phyloP scores from a whole-genome alignment of 2,329 filamentous ascomycete species.

The Sphaerulina musiva region DNA sequence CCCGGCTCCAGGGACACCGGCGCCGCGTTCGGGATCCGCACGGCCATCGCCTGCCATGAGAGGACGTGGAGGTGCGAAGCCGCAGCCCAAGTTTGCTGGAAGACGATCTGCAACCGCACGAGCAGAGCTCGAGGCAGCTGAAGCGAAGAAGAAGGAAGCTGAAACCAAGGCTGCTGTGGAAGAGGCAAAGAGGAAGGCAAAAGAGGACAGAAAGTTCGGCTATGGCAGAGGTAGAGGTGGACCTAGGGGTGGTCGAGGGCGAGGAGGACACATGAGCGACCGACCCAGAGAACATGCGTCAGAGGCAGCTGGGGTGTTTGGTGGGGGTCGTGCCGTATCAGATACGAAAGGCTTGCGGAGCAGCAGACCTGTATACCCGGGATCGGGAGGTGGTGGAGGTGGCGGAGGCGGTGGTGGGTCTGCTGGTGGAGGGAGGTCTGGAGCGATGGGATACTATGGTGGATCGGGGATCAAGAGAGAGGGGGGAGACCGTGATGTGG shows the following conservation, averaged over 20 bases:
- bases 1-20: constrained; percentile 12
- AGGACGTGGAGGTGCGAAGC: constrained; percentile 19
- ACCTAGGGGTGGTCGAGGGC: constrained; percentile 28
- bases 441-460: constrained; percentile 21
- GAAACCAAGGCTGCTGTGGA: constrained; percentile 34
- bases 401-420: constrained; percentile 12
- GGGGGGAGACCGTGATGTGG: constrained; percentile 12
- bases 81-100: constrained; percentile 39
- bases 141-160: constrained; percentile 35
- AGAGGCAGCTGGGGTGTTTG: constrained; percentile 40
- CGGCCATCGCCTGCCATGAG: constrained; percentile 15
- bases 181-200: constrained; percentile 24
- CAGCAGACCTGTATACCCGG: constrained; percentile 9
- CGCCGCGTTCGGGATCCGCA: constrained; percentile 5
- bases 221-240: constrained; percentile 30
- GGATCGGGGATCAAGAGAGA: constrained; percentile 35
- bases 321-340: constrained; percentile 28
- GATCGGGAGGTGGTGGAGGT: constrained; percentile 12
- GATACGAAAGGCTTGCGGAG: constrained; percentile 14
- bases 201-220: constrained; percentile 24
- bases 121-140: constrained; percentile 39
- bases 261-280: constrained; percentile 41
- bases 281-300: constrained; percentile 19
- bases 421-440: constrained; percentile 16
- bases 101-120: constrained; percentile 42